phyloP scores from a whole-genome alignment of 441 rosid species.

The Kokia cookei region DNA sequence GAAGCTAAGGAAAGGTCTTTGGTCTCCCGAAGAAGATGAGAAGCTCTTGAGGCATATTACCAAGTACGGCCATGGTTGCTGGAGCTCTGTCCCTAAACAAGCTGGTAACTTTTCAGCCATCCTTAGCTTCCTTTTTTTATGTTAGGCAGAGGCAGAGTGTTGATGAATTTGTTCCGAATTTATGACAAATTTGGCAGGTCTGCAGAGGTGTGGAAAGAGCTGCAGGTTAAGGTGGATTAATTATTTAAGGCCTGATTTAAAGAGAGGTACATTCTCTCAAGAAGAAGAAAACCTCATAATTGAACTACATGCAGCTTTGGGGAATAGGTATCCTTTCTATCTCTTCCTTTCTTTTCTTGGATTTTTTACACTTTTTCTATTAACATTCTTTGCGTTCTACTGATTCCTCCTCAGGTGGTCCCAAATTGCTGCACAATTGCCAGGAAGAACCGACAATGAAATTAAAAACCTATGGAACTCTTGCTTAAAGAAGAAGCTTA shows the following conservation, averaged over 20 bases:
- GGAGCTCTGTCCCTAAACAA: slow-evolving; percentile 60
- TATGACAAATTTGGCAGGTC: slow-evolving; percentile 30
- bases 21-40: slow-evolving; percentile 55
- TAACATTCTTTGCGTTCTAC: not conserved
- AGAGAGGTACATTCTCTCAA: slow-evolving; percentile 79
- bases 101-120: slow-evolving; percentile 26
- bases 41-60: slow-evolving; percentile 44
- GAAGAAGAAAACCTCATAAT: slow-evolving; percentile 68
- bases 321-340: slow-evolving; percentile 46
- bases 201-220: slow-evolving; percentile 87
- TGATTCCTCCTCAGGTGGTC: slow-evolving; percentile 63
- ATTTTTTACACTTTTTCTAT: not conserved
- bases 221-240: slow-evolving; percentile 89
- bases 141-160: not conserved
- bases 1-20: slow-evolving; percentile 53
- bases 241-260: slow-evolving; percentile 86
- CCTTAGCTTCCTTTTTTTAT: not conserved
- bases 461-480: slow-evolving; percentile 95
- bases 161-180: not conserved
- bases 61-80: slow-evolving; percentile 49
- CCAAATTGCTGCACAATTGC: slow-evolving; percentile 84
- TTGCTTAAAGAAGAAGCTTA: slow-evolving; percentile 82
- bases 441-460: slow-evolving; percentile 95
- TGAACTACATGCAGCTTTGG: slow-evolving; percentile 72
- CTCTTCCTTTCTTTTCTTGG: not conserved